Evolutionary conservation across 148 eudicot species (phyloP), one percentile per base, ranked within the genome.

Genomic region (Bassia scoparia): DNA sequence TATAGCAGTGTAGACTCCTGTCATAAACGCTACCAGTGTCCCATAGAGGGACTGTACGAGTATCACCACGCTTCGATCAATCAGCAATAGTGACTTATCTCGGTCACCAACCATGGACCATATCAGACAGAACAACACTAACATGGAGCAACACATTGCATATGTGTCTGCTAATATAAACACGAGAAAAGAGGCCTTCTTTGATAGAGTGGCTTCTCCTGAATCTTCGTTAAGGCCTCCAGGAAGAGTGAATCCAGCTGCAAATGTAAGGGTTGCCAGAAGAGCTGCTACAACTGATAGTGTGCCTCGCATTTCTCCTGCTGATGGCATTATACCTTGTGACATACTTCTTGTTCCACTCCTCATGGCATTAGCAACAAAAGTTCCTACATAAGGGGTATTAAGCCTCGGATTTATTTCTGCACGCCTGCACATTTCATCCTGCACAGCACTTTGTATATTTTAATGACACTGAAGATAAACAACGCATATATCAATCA

Each of bases 171-270:
- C 64, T 20, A 74, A 18, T 16, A 74, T n/a, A 33, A 74, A 74
- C 44, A 67, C 55, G 43, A 26, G 0, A 33, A 74, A 67, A 2
- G 43, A 2, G 12, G 71, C 41, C n/a, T 55, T 67, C 3, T 21
- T 21, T 11, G 58, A 53, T 49, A 75, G n/a, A 44, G 44, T 44
- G 15, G 78, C 59, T 8, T 68, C 65, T 29, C 79, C 79, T 0
- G 41, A 33, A 7, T 76, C 63, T 38, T 26, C 26, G 23, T 76
- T 62, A 46, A 76, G 37, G 13, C 79, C 69, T 0, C 79, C 79
- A 11, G 79, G 74, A 12, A 76, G 14, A 5, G 62, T 76, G 60
- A 76, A 69, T 34, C 68, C 73, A 27, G 73, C 78, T 2, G 78
- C 56, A 48, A 76, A 76, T 23, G 78, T 68, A 5, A 74, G 34